A percentile compares a stretch with the other conserved stretches of the same genome.
phyloP scores from a whole-genome alignment of 441 rosid species.

The Pelargonium australe region DNA sequence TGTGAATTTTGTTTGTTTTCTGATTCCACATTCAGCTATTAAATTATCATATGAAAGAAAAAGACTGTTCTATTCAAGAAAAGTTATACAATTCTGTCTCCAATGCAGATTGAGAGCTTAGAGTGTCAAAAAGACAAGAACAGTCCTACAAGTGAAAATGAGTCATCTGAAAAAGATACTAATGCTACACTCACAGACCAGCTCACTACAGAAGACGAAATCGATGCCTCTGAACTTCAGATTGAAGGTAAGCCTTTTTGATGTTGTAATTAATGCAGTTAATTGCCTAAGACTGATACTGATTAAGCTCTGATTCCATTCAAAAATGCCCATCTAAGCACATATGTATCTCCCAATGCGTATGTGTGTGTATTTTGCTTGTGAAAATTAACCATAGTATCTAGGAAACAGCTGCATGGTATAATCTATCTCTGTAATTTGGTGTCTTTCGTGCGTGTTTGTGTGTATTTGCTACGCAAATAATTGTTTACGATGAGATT shows the following conservation, averaged over 20 bases:
- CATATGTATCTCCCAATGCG: background rate
- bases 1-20: conserved; percentile 2
- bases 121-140: conserved; percentile 33
- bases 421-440: background rate
- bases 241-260: conserved; percentile 40
- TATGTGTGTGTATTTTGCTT: background rate
- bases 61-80: background rate
- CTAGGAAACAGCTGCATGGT: background rate
- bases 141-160: conserved; percentile 18
- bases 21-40: background rate
- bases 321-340: background rate
- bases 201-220: conserved; percentile 26
- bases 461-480: background rate
- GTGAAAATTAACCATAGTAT: no score
- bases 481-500: background rate
- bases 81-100: conserved; percentile 14
- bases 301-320: background rate
- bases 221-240: conserved; percentile 28
- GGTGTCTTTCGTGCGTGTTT: background rate
- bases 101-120: conserved; percentile 38
- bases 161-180: conserved; percentile 19
- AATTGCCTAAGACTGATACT: background rate
- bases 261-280: background rate
- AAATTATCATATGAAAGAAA: background rate
- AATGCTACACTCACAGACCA: conserved; percentile 21